A percentile compares a stretch with the other conserved stretches of the same genome.
These are phyloP conservation scores for Penicillium odoratum DNA, from an alignment of 495 filamentous ascomycete species.

Conservation along the genomic window DNA sequence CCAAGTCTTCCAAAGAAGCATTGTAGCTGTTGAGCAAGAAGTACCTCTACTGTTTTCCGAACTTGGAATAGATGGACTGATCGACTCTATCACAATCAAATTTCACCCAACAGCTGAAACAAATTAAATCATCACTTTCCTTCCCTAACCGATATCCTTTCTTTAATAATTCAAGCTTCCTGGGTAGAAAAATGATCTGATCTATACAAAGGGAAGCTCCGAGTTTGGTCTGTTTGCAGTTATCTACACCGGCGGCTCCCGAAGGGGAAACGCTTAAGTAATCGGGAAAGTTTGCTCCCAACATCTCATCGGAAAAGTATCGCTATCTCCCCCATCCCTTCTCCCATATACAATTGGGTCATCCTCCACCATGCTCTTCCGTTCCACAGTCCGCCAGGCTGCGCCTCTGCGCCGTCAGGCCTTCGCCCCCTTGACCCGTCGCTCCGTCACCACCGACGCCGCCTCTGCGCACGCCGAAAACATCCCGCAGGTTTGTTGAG, in stretches of 20 bases:
- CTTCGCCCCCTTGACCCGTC: slow-evolving; percentile 56
- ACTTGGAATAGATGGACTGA: neutral
- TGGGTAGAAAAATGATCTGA: neutral
- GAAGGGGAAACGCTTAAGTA: slow-evolving; percentile 38
- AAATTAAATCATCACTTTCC: neutral
- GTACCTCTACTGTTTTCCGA: neutral
- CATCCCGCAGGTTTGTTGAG: slow-evolving; percentile 64
- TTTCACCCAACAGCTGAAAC: neutral
- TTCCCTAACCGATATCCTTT: neutral
- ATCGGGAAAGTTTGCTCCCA: slow-evolving; percentile 47
- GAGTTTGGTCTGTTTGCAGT: slow-evolving; percentile 36
- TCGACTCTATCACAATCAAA: neutral
- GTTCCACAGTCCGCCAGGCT: slow-evolving; percentile 45
- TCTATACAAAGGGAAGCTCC: slow-evolving; percentile 5
- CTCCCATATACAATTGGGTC: slow-evolving; percentile 33
- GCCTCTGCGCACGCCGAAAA: slow-evolving; percentile 87
- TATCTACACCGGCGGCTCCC: slow-evolving; percentile 36
- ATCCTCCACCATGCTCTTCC: slow-evolving; percentile 46
- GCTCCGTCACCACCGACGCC: slow-evolving; percentile 91
- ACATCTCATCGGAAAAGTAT: slow-evolving; percentile 36
- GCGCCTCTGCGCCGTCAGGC: slow-evolving; percentile 56
- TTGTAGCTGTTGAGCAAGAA: neutral
- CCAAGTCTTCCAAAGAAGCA: neutral
- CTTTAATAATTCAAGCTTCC: neutral
- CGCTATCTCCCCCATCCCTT: slow-evolving; percentile 24